Evolutionary conservation across 176 grass and related monocot species (phyloP), one percentile per base, ranked within the genome.

Genomic region (Musa acuminata): DNA sequence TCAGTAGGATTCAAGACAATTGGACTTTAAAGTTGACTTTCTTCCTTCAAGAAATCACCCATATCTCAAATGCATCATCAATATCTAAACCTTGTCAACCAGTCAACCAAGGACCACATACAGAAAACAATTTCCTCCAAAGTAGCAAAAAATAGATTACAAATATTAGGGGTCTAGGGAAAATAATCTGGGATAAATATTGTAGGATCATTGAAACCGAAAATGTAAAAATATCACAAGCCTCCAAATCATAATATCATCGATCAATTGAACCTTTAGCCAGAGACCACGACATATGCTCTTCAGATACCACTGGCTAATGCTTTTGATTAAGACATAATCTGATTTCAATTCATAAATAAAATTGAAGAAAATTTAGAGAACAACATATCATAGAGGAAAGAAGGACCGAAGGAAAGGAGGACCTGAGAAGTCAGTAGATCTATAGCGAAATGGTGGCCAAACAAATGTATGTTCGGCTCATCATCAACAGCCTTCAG

Each of bases 401-500:
- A 75, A 69, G 52, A 25, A 8, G 50, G 9, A 52, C n/a, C 8
- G 7, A 23, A 26, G 5, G 49, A 73, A 53, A 8, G 13, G 57
- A 13, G 17, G 64, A 97, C 94, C 94, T 97, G 87, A 43, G 87
- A 93, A 68, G 90, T 97, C 58, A 97, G 82, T 55, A 97, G 74
- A 71, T 97, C 90, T 57, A 97, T 93, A 20, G 87, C 94, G 65
- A 89, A 97, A 83, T 97, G 90, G 73, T 97, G 94, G 9, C 90
- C 84, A 57, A 91, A 97, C 65, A 97, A 76, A 77, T 25, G 78
- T 78, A 97, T 87, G 81, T 91, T 93, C 35, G 91, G 85, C 74
- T 91, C 94, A 71, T 93, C 90, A 60, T 93, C 83, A 83, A 93
- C 84, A 64, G 94, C 94, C 75, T 93, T 86, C 27, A 97, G 84